Percentiles rank a stretch among this genome's conserved stretches.
phyloP scores from a whole-genome alignment of 2,329 filamentous ascomycete genomes.

The Scedosporium dehoogii region DNA sequence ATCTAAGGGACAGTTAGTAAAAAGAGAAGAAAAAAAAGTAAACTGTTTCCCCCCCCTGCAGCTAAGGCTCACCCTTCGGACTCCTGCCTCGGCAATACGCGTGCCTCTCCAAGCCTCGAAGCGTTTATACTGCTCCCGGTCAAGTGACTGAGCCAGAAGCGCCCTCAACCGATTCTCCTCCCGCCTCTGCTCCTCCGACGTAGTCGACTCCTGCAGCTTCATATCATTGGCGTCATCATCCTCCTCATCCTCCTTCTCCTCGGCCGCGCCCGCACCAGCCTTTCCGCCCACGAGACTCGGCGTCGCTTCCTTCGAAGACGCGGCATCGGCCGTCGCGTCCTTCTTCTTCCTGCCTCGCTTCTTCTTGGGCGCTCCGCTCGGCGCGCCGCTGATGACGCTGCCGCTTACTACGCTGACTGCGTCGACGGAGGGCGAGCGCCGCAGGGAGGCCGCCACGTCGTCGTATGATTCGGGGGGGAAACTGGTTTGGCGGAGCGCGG shows the following conservation, averaged over 20 bases:
- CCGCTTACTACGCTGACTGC: conserved; percentile 50
- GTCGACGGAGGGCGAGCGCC: conserved; percentile 58
- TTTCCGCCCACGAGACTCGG: conserved; percentile 35
- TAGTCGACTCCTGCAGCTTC: conserved; percentile 34
- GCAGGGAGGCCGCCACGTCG: conserved; percentile 8
- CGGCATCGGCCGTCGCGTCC: conserved; percentile 32
- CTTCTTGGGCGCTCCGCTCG: conserved; percentile 35
- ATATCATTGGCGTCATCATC: conserved; percentile 38
- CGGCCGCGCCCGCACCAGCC: conserved; percentile 32
- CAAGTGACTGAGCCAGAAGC: conserved; percentile 56
- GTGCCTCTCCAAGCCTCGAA: conserved; percentile 63
- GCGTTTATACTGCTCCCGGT: conserved; percentile 55
- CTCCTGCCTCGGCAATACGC: conserved; percentile 57
- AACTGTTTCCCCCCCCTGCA: background rate
- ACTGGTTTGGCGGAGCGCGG: conserved; percentile 63
- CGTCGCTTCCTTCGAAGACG: conserved; percentile 26
- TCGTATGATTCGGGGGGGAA: conserved; percentile 53
- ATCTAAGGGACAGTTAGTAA: conserved; percentile 32
- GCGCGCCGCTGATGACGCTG: conserved; percentile 40
- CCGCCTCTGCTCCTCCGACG: conserved; percentile 58
- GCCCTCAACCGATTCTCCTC: conserved; percentile 47
- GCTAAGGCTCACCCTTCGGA: conserved; percentile 47
- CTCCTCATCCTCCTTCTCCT: conserved; percentile 40
- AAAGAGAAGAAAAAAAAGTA: background rate
- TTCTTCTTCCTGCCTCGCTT: conserved; percentile 55